Conservation (phyloP, 306 rosid species). For the Clitoria ternatea region DNA sequence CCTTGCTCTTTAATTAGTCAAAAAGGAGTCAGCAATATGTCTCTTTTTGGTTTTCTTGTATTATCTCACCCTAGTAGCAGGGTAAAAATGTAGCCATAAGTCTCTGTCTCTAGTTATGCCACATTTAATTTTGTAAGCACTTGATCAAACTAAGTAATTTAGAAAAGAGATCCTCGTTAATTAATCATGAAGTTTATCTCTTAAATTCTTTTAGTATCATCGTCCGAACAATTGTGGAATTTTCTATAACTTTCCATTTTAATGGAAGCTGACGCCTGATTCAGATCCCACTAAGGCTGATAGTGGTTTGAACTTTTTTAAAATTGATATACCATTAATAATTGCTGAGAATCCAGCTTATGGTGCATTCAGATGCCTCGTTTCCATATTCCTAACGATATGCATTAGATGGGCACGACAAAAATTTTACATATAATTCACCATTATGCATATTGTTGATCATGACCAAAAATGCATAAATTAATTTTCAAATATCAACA, state of each 20-base stretch:
- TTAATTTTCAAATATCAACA: not conserved
- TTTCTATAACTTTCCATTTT: not conserved
- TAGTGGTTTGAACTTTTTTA: not conserved
- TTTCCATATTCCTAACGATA: not conserved
- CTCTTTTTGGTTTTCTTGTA: too few relatives aligned
- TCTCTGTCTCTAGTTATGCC: not conserved
- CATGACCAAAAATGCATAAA: not conserved
- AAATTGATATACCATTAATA: not conserved
- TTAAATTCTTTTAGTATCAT: not conserved
- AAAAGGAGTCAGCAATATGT: too few relatives aligned
- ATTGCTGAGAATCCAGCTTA: constrained; percentile 1
- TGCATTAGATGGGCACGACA: not conserved
- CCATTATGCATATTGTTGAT: not conserved
- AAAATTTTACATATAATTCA: not conserved
- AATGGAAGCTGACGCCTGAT: constrained; percentile 30
- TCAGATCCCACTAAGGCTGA: constrained; percentile 30
- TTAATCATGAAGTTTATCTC: not conserved
- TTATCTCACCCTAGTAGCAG: too few relatives aligned
- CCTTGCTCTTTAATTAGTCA: not conserved
- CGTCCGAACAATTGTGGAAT: not conserved
- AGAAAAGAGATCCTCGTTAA: not conserved
- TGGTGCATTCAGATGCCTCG: constrained; percentile 19
- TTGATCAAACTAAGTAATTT: constrained; percentile 9
- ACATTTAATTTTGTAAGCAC: not conserved
- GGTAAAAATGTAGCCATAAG: too few relatives aligned